These are phyloP conservation scores for Acanthamoeba healyi DNA, from an alignment of 208 protist species.

Conservation along the genomic window DNA sequence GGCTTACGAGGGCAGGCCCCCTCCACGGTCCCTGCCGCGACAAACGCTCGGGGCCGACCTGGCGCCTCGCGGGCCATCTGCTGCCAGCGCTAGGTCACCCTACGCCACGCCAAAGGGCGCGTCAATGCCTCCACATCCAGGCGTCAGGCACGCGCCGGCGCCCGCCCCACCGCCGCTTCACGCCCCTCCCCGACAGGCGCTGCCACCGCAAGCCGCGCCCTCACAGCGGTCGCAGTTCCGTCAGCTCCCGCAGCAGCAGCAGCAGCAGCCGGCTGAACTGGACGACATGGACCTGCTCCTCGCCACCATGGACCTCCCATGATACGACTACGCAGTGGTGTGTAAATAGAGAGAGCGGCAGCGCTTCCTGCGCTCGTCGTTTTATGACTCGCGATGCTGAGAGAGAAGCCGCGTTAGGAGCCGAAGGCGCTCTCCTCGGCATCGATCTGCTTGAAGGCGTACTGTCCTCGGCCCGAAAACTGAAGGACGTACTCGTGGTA, in stretches of 20 bases:
- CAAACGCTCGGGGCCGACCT: background rate
- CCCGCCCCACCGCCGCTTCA: background rate
- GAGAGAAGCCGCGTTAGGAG: no score
- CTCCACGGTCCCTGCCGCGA: background rate
- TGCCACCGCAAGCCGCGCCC: background rate
- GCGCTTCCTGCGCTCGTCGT: background rate
- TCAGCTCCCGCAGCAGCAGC: background rate
- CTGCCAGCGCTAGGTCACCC: background rate
- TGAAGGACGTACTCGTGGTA: conserved; percentile 86
- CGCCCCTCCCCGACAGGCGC: background rate
- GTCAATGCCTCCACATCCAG: no score
- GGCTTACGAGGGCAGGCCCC: conserved; percentile 1
- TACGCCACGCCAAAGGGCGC: background rate
- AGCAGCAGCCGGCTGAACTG: background rate
- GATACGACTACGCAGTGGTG: no score
- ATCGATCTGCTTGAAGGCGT: conserved; percentile 77
- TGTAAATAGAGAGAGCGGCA: no score
- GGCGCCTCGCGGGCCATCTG: background rate
- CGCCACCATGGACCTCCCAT: background rate
- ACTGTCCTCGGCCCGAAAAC: conserved; percentile 85
- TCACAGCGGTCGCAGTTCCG: background rate
- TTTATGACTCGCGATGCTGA: background rate
- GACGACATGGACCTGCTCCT: conserved; percentile 1
- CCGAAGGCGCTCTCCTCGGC: conserved; percentile 39
- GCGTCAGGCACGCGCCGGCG: background rate